Evolutionary conservation across 1,139 yeast species (phyloP).

Genomic region (Schizosaccharomyces versatilis): DNA sequence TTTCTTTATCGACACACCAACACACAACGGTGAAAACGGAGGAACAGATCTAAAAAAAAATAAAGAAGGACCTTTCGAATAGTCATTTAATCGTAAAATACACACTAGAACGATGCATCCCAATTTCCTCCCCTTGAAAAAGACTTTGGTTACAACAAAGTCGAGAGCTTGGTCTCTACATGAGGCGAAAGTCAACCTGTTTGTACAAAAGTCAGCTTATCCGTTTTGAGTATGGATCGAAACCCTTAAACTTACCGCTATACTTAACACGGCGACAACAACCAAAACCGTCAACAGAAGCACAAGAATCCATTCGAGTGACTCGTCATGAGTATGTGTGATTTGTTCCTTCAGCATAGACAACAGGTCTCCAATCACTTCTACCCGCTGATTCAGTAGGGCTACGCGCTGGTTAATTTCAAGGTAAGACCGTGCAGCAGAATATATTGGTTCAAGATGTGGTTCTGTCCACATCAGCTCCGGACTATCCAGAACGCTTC

Average conservation of each 20-base stretch:
- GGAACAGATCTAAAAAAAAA: too few relatives aligned
- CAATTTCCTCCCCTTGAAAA: too few relatives aligned
- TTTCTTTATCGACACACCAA: too few relatives aligned
- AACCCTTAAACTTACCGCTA: neutral
- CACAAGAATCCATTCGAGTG: conserved; percentile 75
- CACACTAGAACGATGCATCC: too few relatives aligned
- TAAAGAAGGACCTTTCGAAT: too few relatives aligned
- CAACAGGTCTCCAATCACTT: conserved; percentile 74
- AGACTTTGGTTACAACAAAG: too few relatives aligned
- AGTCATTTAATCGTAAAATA: too few relatives aligned
- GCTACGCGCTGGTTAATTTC: conserved; percentile 87
- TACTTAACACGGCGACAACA: neutral
- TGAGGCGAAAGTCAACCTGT: too few relatives aligned
- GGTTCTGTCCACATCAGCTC: conserved; percentile 99
- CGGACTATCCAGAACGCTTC: conserved; percentile 85
- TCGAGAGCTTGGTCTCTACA: too few relatives aligned
- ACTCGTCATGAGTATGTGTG: conserved; percentile 33
- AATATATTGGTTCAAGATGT: conserved; percentile 86
- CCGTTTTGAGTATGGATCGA: too few relatives aligned
- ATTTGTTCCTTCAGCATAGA: conserved; percentile 85
- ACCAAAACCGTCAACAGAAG: conserved; percentile 48
- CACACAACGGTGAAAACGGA: too few relatives aligned
- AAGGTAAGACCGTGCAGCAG: conserved; percentile 81
- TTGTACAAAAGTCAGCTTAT: too few relatives aligned
- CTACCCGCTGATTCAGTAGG: conserved; percentile 68